Evolutionary conservation across 202 grass and related monocot species (phyloP), one percentile per base, ranked within the genome.

Genomic region (Elaeis oleifera): DNA sequence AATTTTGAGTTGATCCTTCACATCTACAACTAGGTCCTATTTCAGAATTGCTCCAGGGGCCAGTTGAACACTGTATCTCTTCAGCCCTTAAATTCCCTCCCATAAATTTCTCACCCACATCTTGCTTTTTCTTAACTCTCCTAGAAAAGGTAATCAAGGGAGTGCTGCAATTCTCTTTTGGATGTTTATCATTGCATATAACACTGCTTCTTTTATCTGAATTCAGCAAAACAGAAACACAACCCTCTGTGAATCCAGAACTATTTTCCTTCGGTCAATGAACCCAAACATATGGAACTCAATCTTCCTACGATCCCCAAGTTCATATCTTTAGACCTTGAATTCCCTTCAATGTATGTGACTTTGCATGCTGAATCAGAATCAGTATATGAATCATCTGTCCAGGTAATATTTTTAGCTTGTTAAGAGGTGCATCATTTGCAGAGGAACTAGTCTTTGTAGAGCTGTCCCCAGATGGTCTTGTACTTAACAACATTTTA

Each of bases 41-140:
- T 21, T 16, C 56, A 64, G 49, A 16, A 76, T 22, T 49, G 16
- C 31, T 76, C 49, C 58, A 72, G 59, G 72, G 55, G 49, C 67
- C 11, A 51, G 54, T 26, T 69, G 63, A 69, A 50, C 19, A 64
- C 28, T 39, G 53, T 68, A 59, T 76, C 7, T 2, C 16, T 0
- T 59, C 74, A 26, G 58, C 76, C 19, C 23, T 49, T 60, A 32
- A 76, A 85, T 71, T 61, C 57, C 16, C 39, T 80, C 56, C 58
- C 9, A 63, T 58, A 50, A 69, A 31, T 44, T 18, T 23, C 48
- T 76, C 72, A 4, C 58, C 63, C 44, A 68, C 63, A 69, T 59
- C 36, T 48, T 14, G 67, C 72, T 76, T 85, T 59, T 59, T 85
- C 71, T 85, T 85, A 60, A 69, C 68, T 64, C 82, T 67, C 63